Base-by-base conservation (phyloP, 2,329 filamentous ascomycete genomes). In the Proliferodiscus dingleyae region DNA sequence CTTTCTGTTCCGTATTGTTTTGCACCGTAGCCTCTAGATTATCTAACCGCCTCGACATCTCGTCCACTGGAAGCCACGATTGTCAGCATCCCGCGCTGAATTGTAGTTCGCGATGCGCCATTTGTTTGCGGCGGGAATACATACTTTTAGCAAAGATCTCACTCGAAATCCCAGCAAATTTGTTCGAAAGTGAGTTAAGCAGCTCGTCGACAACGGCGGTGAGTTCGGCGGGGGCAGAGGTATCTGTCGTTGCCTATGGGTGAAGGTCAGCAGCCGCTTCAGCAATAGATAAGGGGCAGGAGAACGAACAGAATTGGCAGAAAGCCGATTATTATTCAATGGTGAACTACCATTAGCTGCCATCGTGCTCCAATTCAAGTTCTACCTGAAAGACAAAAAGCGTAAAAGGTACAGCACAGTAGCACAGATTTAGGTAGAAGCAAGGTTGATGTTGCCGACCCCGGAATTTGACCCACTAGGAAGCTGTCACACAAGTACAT, bases 131-230 rank as follows among this genome's bases (percentile, higher is more conserved):
- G n/a, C n/a, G n/a, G n/a, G n/a, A n/a, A n/a, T n/a, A 22, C 83
- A 64, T 67, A 95, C 89, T 87, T 69, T 95, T 95, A 29, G 85
- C 79, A 58, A 95, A 88, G 48, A 96, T 84, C 68, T 95, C 90
- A 49, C 81, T 85, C 7, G 88, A 94, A 4, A 95, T 82, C 10
- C 79, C 80, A 16, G 86, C 83, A 65, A 95, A 95, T 65, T 95
- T 95, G 65, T 80, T 84, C 41, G 87, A 87, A 0, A 96, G 71
- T 37, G 88, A 84, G 62, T 90, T 89, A 3, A 96, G 72, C 2
- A 96, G 76, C 32, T 95, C 88, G 57, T 96, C 90, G 1, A 96
- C 84, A 2, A 89, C 87, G 3, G 51, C 58, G 40, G 59, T 59
- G 11, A 64, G 54, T 36, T 64, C 62, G 2, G 60, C 53, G 7